Conservation (phyloP, 768 basidiomycete genomes). For the Pisolithus marmoratus region DNA sequence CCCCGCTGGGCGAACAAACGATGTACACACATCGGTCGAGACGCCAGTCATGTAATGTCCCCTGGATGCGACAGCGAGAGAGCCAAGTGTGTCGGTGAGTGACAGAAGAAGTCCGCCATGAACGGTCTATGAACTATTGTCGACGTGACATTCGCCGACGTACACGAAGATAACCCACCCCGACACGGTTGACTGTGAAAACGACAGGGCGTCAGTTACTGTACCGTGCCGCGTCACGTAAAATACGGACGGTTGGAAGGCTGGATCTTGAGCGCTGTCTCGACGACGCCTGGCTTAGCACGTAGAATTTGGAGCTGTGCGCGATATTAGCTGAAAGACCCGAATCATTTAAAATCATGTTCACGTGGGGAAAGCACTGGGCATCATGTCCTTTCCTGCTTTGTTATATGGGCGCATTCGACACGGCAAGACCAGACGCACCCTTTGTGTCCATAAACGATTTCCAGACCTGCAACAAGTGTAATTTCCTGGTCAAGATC, state of each 20-base stretch:
- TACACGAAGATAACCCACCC: slow-evolving; percentile 40
- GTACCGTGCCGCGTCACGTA: not conserved
- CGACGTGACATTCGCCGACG: slow-evolving; percentile 1
- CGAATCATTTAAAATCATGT: slow-evolving; percentile 9
- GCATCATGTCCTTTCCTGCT: slow-evolving; percentile 62
- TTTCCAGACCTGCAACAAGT: slow-evolving; percentile 56
- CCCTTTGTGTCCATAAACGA: slow-evolving; percentile 75
- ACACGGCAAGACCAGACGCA: slow-evolving; percentile 17
- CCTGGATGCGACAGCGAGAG: slow-evolving; percentile 74
- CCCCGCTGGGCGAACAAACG: slow-evolving; percentile 77
- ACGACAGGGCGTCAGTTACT: not conserved
- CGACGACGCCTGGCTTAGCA: slow-evolving; percentile 67
- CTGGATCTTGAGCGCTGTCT: slow-evolving; percentile 67
- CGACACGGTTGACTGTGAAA: slow-evolving; percentile 69
- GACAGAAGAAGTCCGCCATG: slow-evolving; percentile 82
- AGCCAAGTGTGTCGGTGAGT: slow-evolving; percentile 79
- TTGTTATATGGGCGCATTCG: slow-evolving; percentile 2
- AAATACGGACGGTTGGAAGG: slow-evolving; percentile 58
- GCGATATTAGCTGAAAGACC: not conserved
- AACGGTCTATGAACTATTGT: slow-evolving; percentile 36
- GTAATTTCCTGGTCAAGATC: slow-evolving; percentile 2
- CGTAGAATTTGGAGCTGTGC: slow-evolving; percentile 54
- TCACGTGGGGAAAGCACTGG: slow-evolving; percentile 74
- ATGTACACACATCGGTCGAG: slow-evolving; percentile 74
- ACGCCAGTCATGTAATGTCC: slow-evolving; percentile 88